These are phyloP conservation scores for Xylariaceae sp. DNA, from an alignment of 2,329 filamentous ascomycete genomes.

Conservation along the genomic window DNA sequence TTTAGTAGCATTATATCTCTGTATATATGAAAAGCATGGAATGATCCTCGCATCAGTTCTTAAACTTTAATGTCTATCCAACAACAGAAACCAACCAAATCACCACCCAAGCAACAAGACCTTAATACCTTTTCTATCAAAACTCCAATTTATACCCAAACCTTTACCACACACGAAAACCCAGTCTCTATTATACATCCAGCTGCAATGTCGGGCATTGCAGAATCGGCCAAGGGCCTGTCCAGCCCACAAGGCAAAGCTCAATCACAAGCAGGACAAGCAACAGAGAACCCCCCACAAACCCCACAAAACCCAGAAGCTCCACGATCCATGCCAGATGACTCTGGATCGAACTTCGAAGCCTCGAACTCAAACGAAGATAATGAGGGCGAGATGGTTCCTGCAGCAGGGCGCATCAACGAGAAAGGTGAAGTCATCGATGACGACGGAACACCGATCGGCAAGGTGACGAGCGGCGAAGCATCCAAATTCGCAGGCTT, in stretches of 20 bases:
- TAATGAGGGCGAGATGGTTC: conserved; percentile 32
- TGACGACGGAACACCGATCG: conserved; percentile 48
- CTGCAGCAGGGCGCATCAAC: conserved; percentile 41
- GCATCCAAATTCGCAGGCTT: conserved; percentile 27
- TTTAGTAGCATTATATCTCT: conserved; percentile 8
- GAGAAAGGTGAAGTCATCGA: conserved; percentile 54
- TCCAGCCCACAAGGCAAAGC: conserved; percentile 17
- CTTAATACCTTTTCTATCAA: conserved; percentile 16
- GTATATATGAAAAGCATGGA: conserved; percentile 19
- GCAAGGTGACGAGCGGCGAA: conserved; percentile 34
- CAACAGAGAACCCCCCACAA: conserved; percentile 11
- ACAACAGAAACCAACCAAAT: conserved; percentile 12
- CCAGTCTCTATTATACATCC: conserved; percentile 25
- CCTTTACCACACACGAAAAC: conserved; percentile 23
- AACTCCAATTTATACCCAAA: conserved; percentile 13
- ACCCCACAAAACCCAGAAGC: conserved; percentile 18
- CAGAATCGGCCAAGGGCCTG: conserved; percentile 20
- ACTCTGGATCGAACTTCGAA: conserved; percentile 18
- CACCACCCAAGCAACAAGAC: conserved; percentile 8
- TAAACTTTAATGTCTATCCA: conserved; percentile 1
- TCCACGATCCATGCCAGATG: conserved; percentile 28
- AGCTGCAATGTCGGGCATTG: conserved; percentile 28
- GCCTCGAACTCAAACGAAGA: conserved; percentile 22
- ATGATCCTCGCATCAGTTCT: no score
- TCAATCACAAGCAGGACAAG: conserved; percentile 10